Evolutionary conservation across 768 basidiomycete species (phyloP).

Genomic region (Auricularia sp.): DNA sequence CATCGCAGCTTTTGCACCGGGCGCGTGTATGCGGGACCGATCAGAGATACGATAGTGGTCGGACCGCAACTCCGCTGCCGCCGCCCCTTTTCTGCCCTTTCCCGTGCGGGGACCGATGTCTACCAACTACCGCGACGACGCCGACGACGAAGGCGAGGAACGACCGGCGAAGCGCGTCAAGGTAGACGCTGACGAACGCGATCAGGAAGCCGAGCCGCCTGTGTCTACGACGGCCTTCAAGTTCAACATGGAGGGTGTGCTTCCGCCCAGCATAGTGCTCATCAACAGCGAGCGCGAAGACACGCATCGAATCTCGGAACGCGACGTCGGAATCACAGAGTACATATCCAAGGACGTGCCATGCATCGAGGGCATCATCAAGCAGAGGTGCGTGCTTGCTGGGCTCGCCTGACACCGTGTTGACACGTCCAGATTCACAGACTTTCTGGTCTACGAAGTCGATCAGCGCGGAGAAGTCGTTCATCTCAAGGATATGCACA

Average conservation of each 20-base stretch:
- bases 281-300: slow-evolving; percentile 17
- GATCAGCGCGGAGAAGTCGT: slow-evolving; percentile 71
- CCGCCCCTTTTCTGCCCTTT: background rate
- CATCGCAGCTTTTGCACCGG: background rate
- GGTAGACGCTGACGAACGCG: slow-evolving; percentile 14
- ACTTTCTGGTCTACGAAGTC: slow-evolving; percentile 92
- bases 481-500: slow-evolving; percentile 67
- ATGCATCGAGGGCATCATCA: slow-evolving; percentile 85
- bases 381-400: slow-evolving; percentile 63
- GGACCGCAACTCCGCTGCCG: background rate
- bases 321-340: slow-evolving; percentile 84
- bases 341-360: slow-evolving; percentile 65
- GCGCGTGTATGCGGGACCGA: background rate
- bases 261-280: slow-evolving; percentile 51
- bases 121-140: slow-evolving; percentile 33
- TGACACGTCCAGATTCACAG: slow-evolving; percentile 65
- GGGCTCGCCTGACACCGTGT: background rate
- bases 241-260: slow-evolving; percentile 14
- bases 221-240: background rate
- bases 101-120: background rate
- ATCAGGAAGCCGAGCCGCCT: slow-evolving; percentile 8
- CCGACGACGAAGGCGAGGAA: slow-evolving; percentile 32
- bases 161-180: slow-evolving; percentile 32
- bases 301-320: slow-evolving; percentile 51
- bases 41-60: background rate